These are phyloP conservation scores for Allium cepa DNA, from an alignment of 106 monocot species.

Conservation along the genomic window DNA sequence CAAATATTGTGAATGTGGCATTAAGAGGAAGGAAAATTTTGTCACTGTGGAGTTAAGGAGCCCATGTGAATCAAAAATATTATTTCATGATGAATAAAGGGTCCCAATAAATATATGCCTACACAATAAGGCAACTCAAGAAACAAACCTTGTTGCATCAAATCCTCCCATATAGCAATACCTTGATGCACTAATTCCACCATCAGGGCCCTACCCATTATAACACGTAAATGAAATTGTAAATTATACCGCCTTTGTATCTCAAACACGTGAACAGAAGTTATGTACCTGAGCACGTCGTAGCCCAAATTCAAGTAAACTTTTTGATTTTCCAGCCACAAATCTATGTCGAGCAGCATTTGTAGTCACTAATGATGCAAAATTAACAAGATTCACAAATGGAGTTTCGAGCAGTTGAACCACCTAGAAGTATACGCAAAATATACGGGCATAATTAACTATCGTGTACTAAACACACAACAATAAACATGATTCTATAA, in stretches of 20 bases:
- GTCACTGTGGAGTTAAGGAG: not conserved
- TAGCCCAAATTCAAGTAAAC: conserved; percentile 87
- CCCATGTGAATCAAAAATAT: not conserved
- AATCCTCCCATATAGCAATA: conserved; percentile 97
- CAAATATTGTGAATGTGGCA: no score
- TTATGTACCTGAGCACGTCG: conserved; percentile 66
- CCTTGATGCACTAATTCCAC: conserved; percentile 32
- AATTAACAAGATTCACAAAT: conserved; percentile 88
- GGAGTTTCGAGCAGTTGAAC: conserved; percentile 94
- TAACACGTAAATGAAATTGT: not conserved
- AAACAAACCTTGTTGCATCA: conserved; percentile 86
- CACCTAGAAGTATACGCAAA: conserved; percentile 31
- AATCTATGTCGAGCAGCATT: conserved; percentile 91
- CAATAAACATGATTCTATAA: not conserved
- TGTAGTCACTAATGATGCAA: conserved; percentile 91
- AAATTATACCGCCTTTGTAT: not conserved
- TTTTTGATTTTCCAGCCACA: conserved; percentile 82
- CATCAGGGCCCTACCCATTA: conserved; percentile 8
- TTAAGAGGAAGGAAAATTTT: no score
- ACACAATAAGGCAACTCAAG: not conserved
- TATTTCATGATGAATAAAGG: not conserved
- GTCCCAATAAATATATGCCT: not conserved
- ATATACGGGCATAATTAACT: not conserved
- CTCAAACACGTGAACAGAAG: not conserved
- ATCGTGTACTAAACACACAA: not conserved